Conservation (phyloP, 148 eudicot genomes). For the Chenopodium berlandieri region DNA sequence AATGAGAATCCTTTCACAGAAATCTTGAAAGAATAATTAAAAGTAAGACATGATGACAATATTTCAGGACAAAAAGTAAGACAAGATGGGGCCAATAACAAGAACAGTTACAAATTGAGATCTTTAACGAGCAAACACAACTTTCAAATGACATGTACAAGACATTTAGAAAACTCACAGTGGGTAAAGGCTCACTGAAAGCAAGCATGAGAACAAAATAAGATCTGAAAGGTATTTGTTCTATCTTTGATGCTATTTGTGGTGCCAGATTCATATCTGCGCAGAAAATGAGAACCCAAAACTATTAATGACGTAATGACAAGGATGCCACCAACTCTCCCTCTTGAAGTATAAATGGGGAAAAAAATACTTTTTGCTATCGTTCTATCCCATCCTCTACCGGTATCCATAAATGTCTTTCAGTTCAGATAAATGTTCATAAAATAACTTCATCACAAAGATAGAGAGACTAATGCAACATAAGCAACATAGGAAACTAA, state of each 20-base stretch:
- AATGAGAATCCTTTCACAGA: constrained; percentile 69
- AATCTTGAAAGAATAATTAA: constrained; percentile 40
- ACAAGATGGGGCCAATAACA: not conserved
- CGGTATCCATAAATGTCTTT: not conserved
- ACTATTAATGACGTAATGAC: not conserved
- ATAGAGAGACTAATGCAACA: too few species aligned
- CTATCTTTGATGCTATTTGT: constrained; percentile 47
- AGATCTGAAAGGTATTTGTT: constrained; percentile 67
- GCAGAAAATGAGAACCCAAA: constrained; percentile 6
- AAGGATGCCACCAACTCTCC: not conserved
- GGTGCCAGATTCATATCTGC: constrained; percentile 65
- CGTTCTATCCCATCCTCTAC: not conserved
- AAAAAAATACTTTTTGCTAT: not conserved
- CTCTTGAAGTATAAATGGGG: not conserved
- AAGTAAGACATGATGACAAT: not conserved
- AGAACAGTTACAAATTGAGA: not conserved
- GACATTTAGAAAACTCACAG: constrained; percentile 45
- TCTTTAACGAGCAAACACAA: not conserved
- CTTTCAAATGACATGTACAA: not conserved
- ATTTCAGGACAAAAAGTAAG: constrained; percentile 1
- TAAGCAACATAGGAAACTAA: too few species aligned
- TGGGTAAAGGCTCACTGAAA: constrained; percentile 64
- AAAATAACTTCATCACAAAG: too few species aligned
- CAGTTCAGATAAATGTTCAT: not conserved
- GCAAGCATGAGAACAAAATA: constrained; percentile 97